A percentile compares a stretch with the other conserved stretches of the same genome.
Conservation (phyloP, 495 filamentous ascomycete species). For the Glarea lozoyensis region DNA sequence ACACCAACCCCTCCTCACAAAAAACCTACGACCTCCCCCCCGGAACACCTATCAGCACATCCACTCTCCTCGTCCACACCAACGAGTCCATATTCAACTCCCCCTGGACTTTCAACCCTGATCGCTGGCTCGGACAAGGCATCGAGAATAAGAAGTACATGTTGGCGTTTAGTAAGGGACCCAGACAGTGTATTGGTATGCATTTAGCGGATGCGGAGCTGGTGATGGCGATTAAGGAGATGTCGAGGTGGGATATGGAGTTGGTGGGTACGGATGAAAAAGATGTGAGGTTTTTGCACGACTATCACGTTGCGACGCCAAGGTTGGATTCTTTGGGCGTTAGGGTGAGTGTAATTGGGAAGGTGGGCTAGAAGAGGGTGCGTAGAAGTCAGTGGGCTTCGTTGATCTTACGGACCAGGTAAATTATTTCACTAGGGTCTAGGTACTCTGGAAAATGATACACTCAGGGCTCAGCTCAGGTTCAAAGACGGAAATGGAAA, state of each 20-base stretch:
- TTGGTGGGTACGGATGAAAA: constrained; percentile 8
- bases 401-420: too few species aligned
- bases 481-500: too few species aligned
- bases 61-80: constrained; percentile 9
- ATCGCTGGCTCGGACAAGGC: constrained; percentile 33
- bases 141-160: constrained; percentile 31
- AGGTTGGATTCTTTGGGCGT: constrained; percentile 24
- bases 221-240: constrained; percentile 10
- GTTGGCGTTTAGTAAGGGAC: constrained; percentile 34
- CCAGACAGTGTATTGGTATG: constrained; percentile 30
- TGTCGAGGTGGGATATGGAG: constrained; percentile 24
- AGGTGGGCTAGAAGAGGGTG: too few species aligned
- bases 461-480: too few species aligned
- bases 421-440: too few species aligned
- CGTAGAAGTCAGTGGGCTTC: too few species aligned
- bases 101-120: constrained; percentile 31
- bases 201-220: constrained; percentile 1
- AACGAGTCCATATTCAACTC: constrained; percentile 28
- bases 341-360: constrained; percentile 6
- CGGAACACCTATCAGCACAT: constrained; percentile 11
- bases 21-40: constrained; percentile 6
- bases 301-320: constrained; percentile 28
- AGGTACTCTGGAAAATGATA: too few species aligned
- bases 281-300: constrained; percentile 24
- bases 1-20: background rate